A percentile compares a stretch with the other conserved stretches of the same genome.
These are phyloP conservation scores for Penicillium sp. DNA, from an alignment of 2,329 filamentous ascomycete genomes.

Conservation along the genomic window DNA sequence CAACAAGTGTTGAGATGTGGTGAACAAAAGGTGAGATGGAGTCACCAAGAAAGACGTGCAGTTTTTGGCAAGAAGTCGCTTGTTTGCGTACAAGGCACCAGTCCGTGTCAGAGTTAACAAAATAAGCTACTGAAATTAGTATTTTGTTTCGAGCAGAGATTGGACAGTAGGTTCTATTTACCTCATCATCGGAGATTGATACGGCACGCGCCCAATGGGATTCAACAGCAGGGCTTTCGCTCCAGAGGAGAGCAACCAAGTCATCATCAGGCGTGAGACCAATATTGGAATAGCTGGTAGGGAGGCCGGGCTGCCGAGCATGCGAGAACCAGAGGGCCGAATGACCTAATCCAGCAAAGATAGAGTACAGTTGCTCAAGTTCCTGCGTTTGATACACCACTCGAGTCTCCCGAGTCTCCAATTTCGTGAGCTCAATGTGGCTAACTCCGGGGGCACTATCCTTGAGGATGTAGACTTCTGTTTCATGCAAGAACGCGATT, in stretches of 20 bases:
- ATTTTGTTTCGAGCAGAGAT: neutral
- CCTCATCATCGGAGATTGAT: conserved; percentile 43
- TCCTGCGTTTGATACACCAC: conserved; percentile 35
- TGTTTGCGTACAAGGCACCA: conserved; percentile 78
- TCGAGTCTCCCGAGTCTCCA: conserved; percentile 38
- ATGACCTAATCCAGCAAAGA: conserved; percentile 40
- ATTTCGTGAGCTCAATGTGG: conserved; percentile 35
- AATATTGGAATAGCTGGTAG: conserved; percentile 37
- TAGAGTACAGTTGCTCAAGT: conserved; percentile 38
- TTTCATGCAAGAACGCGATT: conserved; percentile 49
- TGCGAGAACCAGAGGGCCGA: conserved; percentile 43
- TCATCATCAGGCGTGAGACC: conserved; percentile 19
- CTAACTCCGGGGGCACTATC: conserved; percentile 34
- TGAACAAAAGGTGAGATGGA: conserved; percentile 81
- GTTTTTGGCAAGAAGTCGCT: conserved; percentile 73
- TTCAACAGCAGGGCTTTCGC: conserved; percentile 37
- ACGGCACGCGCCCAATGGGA: conserved; percentile 43
- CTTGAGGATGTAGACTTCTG: conserved; percentile 47
- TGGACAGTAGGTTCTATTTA: conserved; percentile 22
- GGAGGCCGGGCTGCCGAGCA: conserved; percentile 25
- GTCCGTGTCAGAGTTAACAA: conserved; percentile 70
- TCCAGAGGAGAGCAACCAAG: conserved; percentile 28
- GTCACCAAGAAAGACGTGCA: conserved; percentile 91
- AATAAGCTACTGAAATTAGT: conserved; percentile 43
- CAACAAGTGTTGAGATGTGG: conserved; percentile 86